Evolutionary conservation across 768 basidiomycete species (phyloP).

Genomic region (Hydnomerulius pinastri): DNA sequence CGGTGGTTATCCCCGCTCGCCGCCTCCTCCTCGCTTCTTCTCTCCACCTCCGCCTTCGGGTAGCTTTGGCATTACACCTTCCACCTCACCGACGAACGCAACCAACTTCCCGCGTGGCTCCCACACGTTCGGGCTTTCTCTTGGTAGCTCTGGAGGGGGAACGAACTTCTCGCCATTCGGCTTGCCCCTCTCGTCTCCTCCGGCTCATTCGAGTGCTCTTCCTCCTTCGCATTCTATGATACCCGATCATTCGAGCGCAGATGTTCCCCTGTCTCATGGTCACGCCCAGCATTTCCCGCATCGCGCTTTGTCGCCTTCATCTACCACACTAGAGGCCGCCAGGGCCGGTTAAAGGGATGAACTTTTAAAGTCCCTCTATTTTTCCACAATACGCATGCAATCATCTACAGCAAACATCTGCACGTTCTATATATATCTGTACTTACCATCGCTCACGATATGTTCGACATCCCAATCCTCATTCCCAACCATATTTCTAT

Average conservation of each 20-base stretch:
- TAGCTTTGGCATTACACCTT: constrained; percentile 28
- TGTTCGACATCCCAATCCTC: constrained; percentile 35
- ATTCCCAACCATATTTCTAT: constrained; percentile 22
- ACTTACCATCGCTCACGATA: constrained; percentile 38
- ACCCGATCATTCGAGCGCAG: constrained; percentile 37
- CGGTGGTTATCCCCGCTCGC: constrained; percentile 33
- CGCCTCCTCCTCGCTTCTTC: constrained; percentile 35
- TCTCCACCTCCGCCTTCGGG: constrained; percentile 33
- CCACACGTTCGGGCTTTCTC: constrained; percentile 33
- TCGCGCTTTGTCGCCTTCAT: constrained; percentile 40
- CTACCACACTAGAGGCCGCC: constrained; percentile 40
- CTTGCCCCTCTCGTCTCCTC: constrained; percentile 33
- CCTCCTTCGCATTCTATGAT: constrained; percentile 35
- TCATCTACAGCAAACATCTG: constrained; percentile 41
- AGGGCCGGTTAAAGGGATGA: constrained; percentile 41
- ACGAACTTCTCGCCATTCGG: constrained; percentile 34
- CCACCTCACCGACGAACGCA: constrained; percentile 26
- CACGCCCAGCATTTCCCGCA: constrained; percentile 40
- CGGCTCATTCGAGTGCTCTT: constrained; percentile 27
- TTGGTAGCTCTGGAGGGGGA: constrained; percentile 25
- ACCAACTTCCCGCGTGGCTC: constrained; percentile 30
- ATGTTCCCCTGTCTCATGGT: constrained; percentile 33
- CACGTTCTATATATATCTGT: constrained; percentile 43
- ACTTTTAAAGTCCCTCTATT: constrained; percentile 41
- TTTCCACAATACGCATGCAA: constrained; percentile 38